Base-by-base conservation (phyloP, 768 basidiomycete species). In the Auricularia sp. region DNA sequence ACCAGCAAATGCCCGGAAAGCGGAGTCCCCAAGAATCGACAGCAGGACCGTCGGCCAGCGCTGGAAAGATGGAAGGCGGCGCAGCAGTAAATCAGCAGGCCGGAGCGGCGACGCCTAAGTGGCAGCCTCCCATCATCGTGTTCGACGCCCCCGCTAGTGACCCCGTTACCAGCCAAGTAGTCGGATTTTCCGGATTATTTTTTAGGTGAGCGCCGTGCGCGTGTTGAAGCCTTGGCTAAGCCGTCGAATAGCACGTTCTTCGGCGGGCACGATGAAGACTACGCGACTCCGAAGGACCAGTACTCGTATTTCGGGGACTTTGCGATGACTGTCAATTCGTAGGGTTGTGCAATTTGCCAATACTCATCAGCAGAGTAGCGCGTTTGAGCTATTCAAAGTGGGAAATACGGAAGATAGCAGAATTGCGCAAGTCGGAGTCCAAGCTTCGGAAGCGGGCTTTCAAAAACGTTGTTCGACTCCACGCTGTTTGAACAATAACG, bases 301-400 rank as follows among this genome's bases (percentile, higher is more conserved):
- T 85, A 85, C 68, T 79, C 82, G 1, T 91, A 87, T 85, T 92
- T 91, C 77, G 89, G 81, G 69, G 84, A 83, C 68, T 90, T 90
- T 69, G 72, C 74, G 16, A 80, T 91, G 67, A 67, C 67, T 35
- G 66, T 73, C 21, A 71, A 73, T 63, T 61, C 67, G 13, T 72
- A 54, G 54, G 1, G 13, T 29, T 29, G 29, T 29, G 29, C 29
- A 29, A 2, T 29, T 29, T 29, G 29, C 29, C 29, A 29, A 29
- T 29, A 2, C 2, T 29, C 29, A 29, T 29, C 29, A 29, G 29
- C 29, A 29, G 29, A 29, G 29, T 29, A 29, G 29, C 29, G 29
- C 29, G 29, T 29, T 29, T 29, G 29, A 29, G 29, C 29, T 29
- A 29, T 29, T 29, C 29, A 29, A 29, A 29, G 29, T 29, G 0